Conservation (phyloP, 495 filamentous ascomycete genomes). For the Penicillium lividum region DNA sequence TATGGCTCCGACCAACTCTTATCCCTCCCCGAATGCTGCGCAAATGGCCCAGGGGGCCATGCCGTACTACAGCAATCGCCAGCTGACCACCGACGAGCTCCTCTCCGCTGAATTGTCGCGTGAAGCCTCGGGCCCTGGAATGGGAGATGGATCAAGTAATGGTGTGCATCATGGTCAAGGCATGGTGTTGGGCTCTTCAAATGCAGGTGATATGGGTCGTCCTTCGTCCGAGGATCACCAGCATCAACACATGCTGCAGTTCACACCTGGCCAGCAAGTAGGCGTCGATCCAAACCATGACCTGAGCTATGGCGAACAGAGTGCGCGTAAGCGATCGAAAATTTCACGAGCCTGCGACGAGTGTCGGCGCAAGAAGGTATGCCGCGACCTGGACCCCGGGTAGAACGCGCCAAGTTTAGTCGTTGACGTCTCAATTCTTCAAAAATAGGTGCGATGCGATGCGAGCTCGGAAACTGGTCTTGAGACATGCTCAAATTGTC, state of each 20-base stretch:
- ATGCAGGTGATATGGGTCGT: conserved; percentile 44
- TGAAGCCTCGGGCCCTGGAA: conserved; percentile 43
- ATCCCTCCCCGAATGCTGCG: conserved; percentile 50
- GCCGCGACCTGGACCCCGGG: conserved; percentile 14
- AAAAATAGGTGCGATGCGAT: conserved; percentile 79
- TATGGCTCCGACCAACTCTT: conserved; percentile 50
- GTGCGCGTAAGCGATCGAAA: conserved; percentile 82
- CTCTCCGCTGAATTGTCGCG: conserved; percentile 49
- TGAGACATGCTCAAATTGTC: conserved; percentile 83
- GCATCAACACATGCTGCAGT: conserved; percentile 50
- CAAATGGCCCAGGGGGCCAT: conserved; percentile 50
- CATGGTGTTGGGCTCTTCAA: conserved; percentile 46
- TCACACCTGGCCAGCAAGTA: conserved; percentile 50
- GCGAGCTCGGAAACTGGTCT: conserved; percentile 76
- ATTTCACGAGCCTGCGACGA: conserved; percentile 95
- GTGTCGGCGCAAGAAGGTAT: conserved; percentile 88
- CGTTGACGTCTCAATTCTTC: conserved; percentile 24
- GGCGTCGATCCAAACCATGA: conserved; percentile 55
- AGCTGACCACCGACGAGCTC: conserved; percentile 49
- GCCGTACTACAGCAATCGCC: conserved; percentile 49
- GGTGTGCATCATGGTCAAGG: conserved; percentile 45
- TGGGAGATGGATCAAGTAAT: conserved; percentile 44
- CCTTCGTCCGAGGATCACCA: conserved; percentile 43
- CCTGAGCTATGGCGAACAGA: conserved; percentile 57
- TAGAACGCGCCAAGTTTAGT: conserved; percentile 17